Base-by-base conservation (phyloP, 495 filamentous ascomycete genomes). In the Penicillium flavigenum region DNA sequence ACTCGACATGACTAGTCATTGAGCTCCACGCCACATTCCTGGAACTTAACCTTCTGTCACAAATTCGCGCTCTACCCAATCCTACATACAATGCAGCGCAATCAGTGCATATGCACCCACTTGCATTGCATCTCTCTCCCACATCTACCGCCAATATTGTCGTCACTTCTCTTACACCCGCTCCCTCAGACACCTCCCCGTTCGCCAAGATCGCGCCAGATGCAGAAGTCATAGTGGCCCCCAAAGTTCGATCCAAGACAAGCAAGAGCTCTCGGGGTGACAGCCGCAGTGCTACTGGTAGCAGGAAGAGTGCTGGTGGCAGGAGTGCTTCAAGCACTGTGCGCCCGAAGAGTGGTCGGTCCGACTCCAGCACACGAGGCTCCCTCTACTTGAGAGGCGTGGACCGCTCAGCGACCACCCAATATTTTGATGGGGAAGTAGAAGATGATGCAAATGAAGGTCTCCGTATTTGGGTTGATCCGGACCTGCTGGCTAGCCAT, bases 181-280 rank as follows among this genome's bases (percentile, higher is more conserved):
- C 86, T n/a, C 84, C 83, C 3, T 67, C 89, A 32, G 77, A 82
- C 3, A 81, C 84, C 20, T 84, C 86, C 7, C 81, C 88, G 3
- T 96, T 96, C 67, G 92, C 91, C 27, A 97, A 96, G 73, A 89
- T 98, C 56, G 86, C 89, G 0, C 88, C 92, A 0, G 91, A 98
- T 67, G 93, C 91, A 20, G 94, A 98, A 72, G 91, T 98, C 48
- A 92, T 96, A 56, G 95, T 98, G 24, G 93, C 94, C 4, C 94
- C 94, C 1, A 98, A 98, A 71, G 86, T 80, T 17, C 81, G 88
- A n/a, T 78, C 83, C 29, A 83, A 83, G 49, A 74, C 77, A 31
- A 73, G 72, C 39, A 82, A 83, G 48, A 81, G 81, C 26, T 74
- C 79, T 39, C 71, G 72, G 14, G 77, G 74, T 17, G 83, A 86